Percentiles rank a stretch among this genome's conserved stretches.
Evolutionary conservation across 441 rosid genomes (phyloP).

Genomic region (Corymbia calophylla): DNA sequence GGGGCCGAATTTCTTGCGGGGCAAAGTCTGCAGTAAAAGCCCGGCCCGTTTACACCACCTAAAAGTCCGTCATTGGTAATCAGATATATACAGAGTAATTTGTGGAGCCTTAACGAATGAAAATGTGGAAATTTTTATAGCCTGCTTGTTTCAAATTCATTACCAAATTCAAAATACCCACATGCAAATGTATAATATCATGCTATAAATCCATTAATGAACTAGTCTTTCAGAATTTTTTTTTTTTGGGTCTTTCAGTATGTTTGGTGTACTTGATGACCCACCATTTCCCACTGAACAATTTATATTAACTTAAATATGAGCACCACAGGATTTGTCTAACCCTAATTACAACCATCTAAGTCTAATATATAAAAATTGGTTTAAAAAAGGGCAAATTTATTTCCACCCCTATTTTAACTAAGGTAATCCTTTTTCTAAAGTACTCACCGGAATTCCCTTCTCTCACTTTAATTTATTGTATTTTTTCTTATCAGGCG

Average conservation of each 20-base stretch:
- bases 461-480: no score
- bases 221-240: neutral
- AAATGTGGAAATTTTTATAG: neutral
- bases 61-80: neutral
- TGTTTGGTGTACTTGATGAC: neutral
- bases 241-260: neutral
- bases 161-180: neutral
- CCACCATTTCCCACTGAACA: neutral
- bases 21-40: neutral
- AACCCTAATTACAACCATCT: no score
- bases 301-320: neutral
- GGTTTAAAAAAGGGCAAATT: no score
- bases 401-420: no score
- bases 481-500: no score
- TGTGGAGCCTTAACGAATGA: neutral
- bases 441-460: no score
- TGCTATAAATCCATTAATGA: neutral
- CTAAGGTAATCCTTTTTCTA: no score
- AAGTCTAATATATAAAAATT: neutral
- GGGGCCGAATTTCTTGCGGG: neutral
- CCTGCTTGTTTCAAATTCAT: no score
- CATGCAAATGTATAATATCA: neutral
- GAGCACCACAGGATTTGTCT: neutral
- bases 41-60: neutral
- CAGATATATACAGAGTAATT: neutral